Evolutionary conservation across 2,329 filamentous ascomycete species (phyloP), one percentile per base, ranked within the genome.

Genomic region (Fusarium abutilonis): DNA sequence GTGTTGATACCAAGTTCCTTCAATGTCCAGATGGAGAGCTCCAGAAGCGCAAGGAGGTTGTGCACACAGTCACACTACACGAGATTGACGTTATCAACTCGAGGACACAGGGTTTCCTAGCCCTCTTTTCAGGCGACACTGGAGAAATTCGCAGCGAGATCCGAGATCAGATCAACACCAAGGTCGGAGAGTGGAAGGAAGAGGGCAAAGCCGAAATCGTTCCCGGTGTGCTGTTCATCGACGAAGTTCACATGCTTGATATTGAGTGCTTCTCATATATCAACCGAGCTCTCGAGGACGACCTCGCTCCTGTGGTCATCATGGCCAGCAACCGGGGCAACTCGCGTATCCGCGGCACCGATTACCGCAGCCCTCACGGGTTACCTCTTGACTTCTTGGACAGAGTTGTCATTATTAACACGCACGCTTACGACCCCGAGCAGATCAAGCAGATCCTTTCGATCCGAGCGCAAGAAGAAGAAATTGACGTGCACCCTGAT

Each of bases 31-130:
- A 99, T 73, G 95, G 95, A 70, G 95, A 99, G 80, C 85, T 99
- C 34, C 95, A 99, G 78, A 96, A 96, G 77, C 91, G 95, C 69
- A 95, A 96, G 76, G 95, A 99, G 79, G 93, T 97, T 2, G 91
- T 97, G 7, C 95, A 99, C 78, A 99, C 95, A 0, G 95, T 99
- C 59, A 94, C 90, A 28, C 86, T 99, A 11, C 95, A 99, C 79
- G 95, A 99, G 80, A 99, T 99, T 65, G 95, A 99, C 73, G 95
- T 99, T 63, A 99, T 99, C 83, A 99, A 99, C 81, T 97, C 93
- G 60, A 86, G 95, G 68, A 97, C 95, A n/a, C 95, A 99, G 78
- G 95, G 95, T 31, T 99, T 99, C 79, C 80, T 99, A 26, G 95
- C 95, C 9, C 88, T 99, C 15, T 99, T 99, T 80, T 97, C 94